Conservation (phyloP, 1,139 yeast species). For the Hansenula sp. region DNA sequence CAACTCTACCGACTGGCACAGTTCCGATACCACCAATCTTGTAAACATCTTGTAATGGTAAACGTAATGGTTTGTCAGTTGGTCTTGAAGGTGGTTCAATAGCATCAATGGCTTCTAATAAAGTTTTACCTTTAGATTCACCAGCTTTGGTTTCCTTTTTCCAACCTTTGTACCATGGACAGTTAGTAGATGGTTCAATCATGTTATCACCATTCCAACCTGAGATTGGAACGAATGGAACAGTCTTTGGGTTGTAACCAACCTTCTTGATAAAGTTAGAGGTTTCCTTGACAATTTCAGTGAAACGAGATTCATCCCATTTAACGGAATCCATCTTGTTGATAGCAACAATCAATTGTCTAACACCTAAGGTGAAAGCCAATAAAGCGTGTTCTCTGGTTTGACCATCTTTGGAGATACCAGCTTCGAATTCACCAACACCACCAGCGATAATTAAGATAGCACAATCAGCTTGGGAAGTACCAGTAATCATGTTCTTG, state of each 20-base stretch:
- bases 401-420: constrained; percentile 92
- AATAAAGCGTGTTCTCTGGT: constrained; percentile 92
- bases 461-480: constrained; percentile 92
- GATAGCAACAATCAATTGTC: constrained; percentile 84
- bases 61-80: constrained; percentile 87
- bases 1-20: constrained; percentile 94
- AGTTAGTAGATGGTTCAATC: constrained; percentile 79
- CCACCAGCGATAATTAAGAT: constrained; percentile 88
- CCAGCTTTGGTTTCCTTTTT: constrained; percentile 81
- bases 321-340: constrained; percentile 93
- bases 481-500: constrained; percentile 94
- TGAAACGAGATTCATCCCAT: constrained; percentile 77
- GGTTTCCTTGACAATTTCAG: constrained; percentile 67
- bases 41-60: constrained; percentile 90
- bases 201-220: constrained; percentile 89
- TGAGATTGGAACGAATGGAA: constrained; percentile 89
- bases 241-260: constrained; percentile 90
- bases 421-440: constrained; percentile 93
- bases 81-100: constrained; percentile 85
- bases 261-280: constrained; percentile 84
- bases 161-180: constrained; percentile 94
- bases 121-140: constrained; percentile 77
- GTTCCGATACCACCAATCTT: constrained; percentile 93
- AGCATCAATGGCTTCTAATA: constrained; percentile 84
- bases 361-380: constrained; percentile 89